phyloP scores from a whole-genome alignment of 257 asterid genomes.

The Cordia subcordata region DNA sequence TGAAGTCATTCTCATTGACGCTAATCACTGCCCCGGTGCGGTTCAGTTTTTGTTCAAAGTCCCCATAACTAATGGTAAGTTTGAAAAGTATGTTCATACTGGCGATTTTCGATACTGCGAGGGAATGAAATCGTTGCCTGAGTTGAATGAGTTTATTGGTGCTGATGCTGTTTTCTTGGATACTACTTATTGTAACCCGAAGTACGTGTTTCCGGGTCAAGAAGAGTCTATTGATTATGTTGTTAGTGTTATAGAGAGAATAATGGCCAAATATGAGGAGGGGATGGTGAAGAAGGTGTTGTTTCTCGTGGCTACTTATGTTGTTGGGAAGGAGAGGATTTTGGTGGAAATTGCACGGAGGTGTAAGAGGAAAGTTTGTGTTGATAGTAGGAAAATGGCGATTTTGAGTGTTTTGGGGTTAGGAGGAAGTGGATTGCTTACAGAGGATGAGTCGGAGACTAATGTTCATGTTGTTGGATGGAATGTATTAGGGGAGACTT shows the following conservation, averaged over 20 bases:
- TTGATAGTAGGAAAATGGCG: slow-evolving; percentile 54
- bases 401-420: slow-evolving; percentile 56
- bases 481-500: slow-evolving; percentile 90
- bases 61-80: slow-evolving; percentile 32
- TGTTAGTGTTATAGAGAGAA: slow-evolving; percentile 55
- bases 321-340: slow-evolving; percentile 84
- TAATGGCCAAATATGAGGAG: slow-evolving; percentile 42
- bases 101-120: slow-evolving; percentile 78
- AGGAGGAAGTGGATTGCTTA: slow-evolving; percentile 64
- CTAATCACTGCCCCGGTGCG: slow-evolving; percentile 97
- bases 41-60: slow-evolving; percentile 78
- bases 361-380: slow-evolving; percentile 72
- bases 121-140: slow-evolving; percentile 48
- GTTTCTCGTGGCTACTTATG: slow-evolving; percentile 89
- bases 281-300: slow-evolving; percentile 43
- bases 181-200: slow-evolving; percentile 88
- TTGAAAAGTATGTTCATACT: slow-evolving; percentile 80
- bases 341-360: slow-evolving; percentile 71
- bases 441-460: slow-evolving; percentile 54
- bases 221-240: slow-evolving; percentile 79
- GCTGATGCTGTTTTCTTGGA: slow-evolving; percentile 83
- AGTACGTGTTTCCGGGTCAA: slow-evolving; percentile 76
- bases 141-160: slow-evolving; percentile 52
- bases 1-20: slow-evolving; percentile 59
- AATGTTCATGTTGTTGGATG: slow-evolving; percentile 94